Evolutionary conservation across 2,329 filamentous ascomycete genomes (phyloP).

Genomic region (Pseudogymnoascus sp.): DNA sequence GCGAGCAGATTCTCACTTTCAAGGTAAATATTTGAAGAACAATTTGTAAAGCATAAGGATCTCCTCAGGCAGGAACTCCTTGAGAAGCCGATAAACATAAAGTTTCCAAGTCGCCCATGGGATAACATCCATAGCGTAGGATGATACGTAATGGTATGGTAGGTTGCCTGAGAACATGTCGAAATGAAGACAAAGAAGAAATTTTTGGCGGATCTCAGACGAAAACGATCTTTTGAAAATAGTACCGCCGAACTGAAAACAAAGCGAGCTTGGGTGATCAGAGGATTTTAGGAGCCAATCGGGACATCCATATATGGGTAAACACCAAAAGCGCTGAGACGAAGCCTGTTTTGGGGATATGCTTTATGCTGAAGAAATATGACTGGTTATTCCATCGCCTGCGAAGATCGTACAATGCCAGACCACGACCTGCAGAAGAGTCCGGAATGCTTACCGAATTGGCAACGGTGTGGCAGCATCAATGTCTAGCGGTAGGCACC

Average conservation of each 20-base stretch:
- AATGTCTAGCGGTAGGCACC: conserved; percentile 46
- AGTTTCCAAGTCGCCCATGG: conserved; percentile 51
- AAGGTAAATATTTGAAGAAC: conserved; percentile 7
- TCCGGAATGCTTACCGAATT: neutral
- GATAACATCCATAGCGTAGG: conserved; percentile 44
- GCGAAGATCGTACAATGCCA: conserved; percentile 23
- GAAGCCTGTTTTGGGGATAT: conserved; percentile 23
- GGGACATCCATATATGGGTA: conserved; percentile 28
- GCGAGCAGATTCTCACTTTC: neutral
- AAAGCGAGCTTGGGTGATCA: conserved; percentile 24
- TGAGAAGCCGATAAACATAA: conserved; percentile 52
- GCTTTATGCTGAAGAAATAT: conserved; percentile 24
- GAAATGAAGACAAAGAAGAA: conserved; percentile 22
- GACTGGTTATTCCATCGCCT: conserved; percentile 20
- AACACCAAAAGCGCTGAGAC: conserved; percentile 26
- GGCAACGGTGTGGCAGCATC: neutral
- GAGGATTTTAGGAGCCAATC: conserved; percentile 24
- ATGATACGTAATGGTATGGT: conserved; percentile 42
- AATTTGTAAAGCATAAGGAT: conserved; percentile 3
- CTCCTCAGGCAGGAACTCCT: conserved; percentile 3
- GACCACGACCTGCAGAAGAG: conserved; percentile 19
- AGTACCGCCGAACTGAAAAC: conserved; percentile 16
- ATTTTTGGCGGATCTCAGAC: conserved; percentile 21
- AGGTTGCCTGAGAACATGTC: conserved; percentile 28
- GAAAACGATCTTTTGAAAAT: conserved; percentile 15